Conservation (phyloP, 2,329 filamentous ascomycete genomes). For the Uncinocarpus reesii region DNA sequence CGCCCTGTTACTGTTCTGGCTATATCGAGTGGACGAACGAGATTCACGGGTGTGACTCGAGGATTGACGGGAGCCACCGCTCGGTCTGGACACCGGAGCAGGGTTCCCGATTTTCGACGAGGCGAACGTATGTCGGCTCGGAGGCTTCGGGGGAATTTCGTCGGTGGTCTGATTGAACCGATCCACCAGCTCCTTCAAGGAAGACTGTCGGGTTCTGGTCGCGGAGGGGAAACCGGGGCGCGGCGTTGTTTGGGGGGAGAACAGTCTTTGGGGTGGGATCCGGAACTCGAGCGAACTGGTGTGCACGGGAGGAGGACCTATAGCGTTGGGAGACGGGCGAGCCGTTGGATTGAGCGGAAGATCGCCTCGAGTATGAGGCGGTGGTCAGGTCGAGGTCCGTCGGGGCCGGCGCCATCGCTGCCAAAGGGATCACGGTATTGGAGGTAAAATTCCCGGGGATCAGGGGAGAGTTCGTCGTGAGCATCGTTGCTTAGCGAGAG, state of each 20-base stretch:
- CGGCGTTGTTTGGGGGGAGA: conserved; percentile 18
- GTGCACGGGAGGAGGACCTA: conserved; percentile 18
- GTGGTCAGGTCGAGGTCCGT: conserved; percentile 20
- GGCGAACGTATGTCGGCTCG: conserved; percentile 23
- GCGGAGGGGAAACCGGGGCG: conserved; percentile 15
- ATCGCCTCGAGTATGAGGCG: conserved; percentile 14
- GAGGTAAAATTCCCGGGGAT: conserved; percentile 45
- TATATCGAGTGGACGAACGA: not conserved
- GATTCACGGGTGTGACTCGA: not conserved
- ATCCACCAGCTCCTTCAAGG: conserved; percentile 69
- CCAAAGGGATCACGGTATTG: conserved; percentile 32
- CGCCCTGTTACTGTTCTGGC: not conserved
- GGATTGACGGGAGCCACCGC: conserved; percentile 22
- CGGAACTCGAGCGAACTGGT: conserved; percentile 26
- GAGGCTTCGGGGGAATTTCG: conserved; percentile 35
- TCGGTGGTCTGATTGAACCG: conserved; percentile 59
- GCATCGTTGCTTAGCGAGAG: conserved; percentile 18
- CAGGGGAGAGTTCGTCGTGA: conserved; percentile 28
- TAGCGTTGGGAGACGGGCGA: conserved; percentile 11
- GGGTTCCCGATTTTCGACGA: conserved; percentile 32
- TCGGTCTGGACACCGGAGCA: conserved; percentile 19
- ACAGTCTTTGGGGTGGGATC: conserved; percentile 17
- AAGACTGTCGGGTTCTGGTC: conserved; percentile 45
- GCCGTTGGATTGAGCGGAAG: conserved; percentile 7
- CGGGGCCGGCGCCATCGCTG: conserved; percentile 20